Evolutionary conservation across 805 yeast species (phyloP), one percentile per base, ranked within the genome.

Genomic region (Suhomyces pyralidae): DNA sequence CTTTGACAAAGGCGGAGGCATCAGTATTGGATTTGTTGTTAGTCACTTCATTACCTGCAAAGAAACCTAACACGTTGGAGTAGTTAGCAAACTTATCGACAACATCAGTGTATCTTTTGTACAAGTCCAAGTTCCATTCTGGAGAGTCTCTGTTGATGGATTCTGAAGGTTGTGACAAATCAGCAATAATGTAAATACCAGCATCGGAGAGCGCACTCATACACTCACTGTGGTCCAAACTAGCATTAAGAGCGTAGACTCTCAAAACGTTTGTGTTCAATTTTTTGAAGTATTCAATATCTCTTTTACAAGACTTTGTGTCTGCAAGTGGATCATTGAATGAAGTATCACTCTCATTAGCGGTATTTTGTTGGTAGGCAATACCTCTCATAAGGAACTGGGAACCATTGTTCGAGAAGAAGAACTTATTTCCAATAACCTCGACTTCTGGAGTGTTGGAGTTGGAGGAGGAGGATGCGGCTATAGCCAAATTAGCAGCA

Each of bases 41-140:
- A 55, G 93, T 83, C 50, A 94, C 98, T 79, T 93, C 99, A 72
- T 94, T 94, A 56, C 98, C 99, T 26, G 98, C 98, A 72, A 93
- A 92, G 80, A 90, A 92, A 2, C 98, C 99, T 57, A 93, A 78
- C 17, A 90, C 81, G 71, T 93, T 93, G 46, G 85, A 72, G 73
- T 92, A 93, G 61, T 81, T 77, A 54, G 84, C 82, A 76, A 94
- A 82, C 60, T 80, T 74, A 70, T 94, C 97, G 52, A 94, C 83
- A 34, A 93, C 97, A 25, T 79, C 71, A 47, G 87, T 84, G 76
- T 93, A 93, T 68, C 97, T 82, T 53, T 82, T 74, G 72, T 81
- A 88, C 51, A 90, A 78, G 26, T 78, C 82, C 46, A 82, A 71
- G 66, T 84, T 82, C 97, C 97, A 91, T 50, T 74, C 69, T 36